These are phyloP conservation scores for Dentiscutata heterogama DNA, from an alignment of 371 early-diverging fungal species.

Conservation along the genomic window DNA sequence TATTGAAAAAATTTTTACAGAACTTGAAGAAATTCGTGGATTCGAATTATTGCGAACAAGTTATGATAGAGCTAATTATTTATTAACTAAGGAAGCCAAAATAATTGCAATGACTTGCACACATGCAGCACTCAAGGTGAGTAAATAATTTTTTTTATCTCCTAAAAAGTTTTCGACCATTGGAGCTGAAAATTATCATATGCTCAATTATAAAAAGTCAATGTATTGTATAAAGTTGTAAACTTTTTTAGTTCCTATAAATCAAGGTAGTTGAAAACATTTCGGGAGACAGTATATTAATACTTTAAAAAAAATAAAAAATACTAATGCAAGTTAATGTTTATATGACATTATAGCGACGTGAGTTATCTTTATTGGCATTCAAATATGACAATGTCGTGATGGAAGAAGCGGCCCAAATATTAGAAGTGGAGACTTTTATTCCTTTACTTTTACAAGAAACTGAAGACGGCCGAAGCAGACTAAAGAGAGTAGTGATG, in stretches of 20 bases:
- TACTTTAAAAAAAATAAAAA: too few species aligned
- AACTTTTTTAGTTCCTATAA: background rate
- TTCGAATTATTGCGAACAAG: constrained; percentile 90
- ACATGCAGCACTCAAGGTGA: constrained; percentile 86
- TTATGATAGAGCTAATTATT: constrained; percentile 88
- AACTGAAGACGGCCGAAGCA: constrained; percentile 64
- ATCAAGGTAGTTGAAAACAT: too few species aligned
- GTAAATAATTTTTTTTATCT: background rate
- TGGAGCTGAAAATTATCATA: background rate
- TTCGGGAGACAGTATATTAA: too few species aligned
- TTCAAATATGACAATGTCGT: constrained; percentile 96
- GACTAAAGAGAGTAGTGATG: constrained; percentile 89
- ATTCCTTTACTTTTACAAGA: constrained; percentile 91
- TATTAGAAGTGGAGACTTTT: constrained; percentile 96
- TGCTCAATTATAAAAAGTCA: background rate
- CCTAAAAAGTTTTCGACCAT: too few species aligned
- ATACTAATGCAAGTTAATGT: background rate
- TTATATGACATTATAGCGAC: constrained; percentile 57
- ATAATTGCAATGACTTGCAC: constrained; percentile 98
- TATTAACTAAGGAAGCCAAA: constrained; percentile 94
- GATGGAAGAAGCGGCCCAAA: constrained; percentile 98
- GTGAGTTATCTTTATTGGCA: constrained; percentile 84
- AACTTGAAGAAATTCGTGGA: constrained; percentile 84
- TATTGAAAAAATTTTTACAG: constrained; percentile 75
- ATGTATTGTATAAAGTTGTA: constrained; percentile 12